These are phyloP conservation scores for Trametes maxima DNA, from an alignment of 768 basidiomycete species.

Conservation along the genomic window DNA sequence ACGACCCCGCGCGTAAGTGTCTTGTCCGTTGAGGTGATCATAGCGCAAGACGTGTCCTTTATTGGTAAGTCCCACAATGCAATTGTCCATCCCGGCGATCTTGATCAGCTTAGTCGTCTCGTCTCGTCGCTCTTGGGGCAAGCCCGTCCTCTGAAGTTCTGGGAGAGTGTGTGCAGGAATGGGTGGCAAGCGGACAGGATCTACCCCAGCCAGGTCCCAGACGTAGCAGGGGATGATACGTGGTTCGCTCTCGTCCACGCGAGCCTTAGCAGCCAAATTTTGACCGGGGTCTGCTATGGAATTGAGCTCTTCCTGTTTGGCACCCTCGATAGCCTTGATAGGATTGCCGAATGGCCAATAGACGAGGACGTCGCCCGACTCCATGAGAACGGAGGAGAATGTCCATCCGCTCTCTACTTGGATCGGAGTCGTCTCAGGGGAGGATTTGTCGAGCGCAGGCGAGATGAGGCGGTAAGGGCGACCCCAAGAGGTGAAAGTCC, in stretches of 20 bases:
- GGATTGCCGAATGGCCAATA: conserved; percentile 68
- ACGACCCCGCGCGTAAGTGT: conserved; percentile 38
- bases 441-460: conserved; percentile 41
- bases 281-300: conserved; percentile 35
- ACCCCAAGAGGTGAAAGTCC: conserved; percentile 80
- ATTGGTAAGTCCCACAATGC: conserved; percentile 80
- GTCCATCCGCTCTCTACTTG: conserved; percentile 84
- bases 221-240: conserved; percentile 58
- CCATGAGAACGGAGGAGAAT: conserved; percentile 74
- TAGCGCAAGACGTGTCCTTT: conserved; percentile 76
- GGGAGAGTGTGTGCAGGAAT: conserved; percentile 59
- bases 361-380: conserved; percentile 69
- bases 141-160: conserved; percentile 38
- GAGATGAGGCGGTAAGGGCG: conserved; percentile 65
- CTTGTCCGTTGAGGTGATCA: conserved; percentile 47
- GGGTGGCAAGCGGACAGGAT: conserved; percentile 60
- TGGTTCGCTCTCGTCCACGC: conserved; percentile 34
- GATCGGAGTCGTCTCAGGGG: conserved; percentile 48
- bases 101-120: conserved; percentile 59
- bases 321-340: conserved; percentile 40
- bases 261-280: conserved; percentile 13
- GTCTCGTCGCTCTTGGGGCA: conserved; percentile 27
- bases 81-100: conserved; percentile 76
- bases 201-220: conserved; percentile 52
- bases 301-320: conserved; percentile 50